phyloP scores from a whole-genome alignment of 2,329 filamentous ascomycete genomes.

The Claviceps pazoutovae region DNA sequence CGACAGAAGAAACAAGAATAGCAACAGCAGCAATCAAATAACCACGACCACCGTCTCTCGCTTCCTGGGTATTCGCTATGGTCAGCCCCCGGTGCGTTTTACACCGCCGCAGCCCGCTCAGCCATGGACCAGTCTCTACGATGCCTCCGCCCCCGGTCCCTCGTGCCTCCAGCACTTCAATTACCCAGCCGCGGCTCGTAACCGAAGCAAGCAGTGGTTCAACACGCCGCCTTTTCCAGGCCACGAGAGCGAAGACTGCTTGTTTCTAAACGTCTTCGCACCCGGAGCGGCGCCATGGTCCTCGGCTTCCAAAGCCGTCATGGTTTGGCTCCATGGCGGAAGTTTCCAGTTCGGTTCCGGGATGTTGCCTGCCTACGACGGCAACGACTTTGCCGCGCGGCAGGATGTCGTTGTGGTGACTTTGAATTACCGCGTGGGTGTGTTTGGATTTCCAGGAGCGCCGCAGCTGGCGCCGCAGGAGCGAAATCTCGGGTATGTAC shows the following conservation, averaged over 20 bases:
- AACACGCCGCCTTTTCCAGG: slow-evolving; percentile 12
- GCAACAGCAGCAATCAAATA: no score
- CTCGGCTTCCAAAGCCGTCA: slow-evolving; percentile 9
- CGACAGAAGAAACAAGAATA: not conserved
- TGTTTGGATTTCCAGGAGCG: slow-evolving; percentile 20
- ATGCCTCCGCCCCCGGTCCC: slow-evolving; percentile 13
- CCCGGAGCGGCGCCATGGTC: slow-evolving; percentile 4
- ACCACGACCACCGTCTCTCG: not conserved
- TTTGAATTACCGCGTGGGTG: slow-evolving; percentile 20
- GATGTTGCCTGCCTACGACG: slow-evolving; percentile 7
- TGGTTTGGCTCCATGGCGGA: slow-evolving; percentile 15
- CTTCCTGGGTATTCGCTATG: slow-evolving; percentile 20
- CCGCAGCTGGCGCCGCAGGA: not conserved
- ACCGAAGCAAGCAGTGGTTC: slow-evolving; percentile 9
- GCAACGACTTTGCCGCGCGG: slow-evolving; percentile 1
- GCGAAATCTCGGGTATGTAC: not conserved
- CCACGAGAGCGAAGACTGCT: slow-evolving; percentile 12
- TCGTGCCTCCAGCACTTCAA: slow-evolving; percentile 15
- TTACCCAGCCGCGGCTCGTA: slow-evolving; percentile 8
- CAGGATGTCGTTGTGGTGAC: slow-evolving; percentile 15
- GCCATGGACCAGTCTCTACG: slow-evolving; percentile 10
- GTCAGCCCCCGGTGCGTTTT: slow-evolving; percentile 14
- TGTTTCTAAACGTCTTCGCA: slow-evolving; percentile 7
- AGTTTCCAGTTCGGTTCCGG: slow-evolving; percentile 8
- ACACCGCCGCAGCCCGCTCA: slow-evolving; percentile 8